Percentiles rank a stretch among this genome's conserved stretches.
These are phyloP conservation scores for Chytridiales sp. DNA, from an alignment of 371 early-diverging fungal genomes.

Conservation along the genomic window DNA sequence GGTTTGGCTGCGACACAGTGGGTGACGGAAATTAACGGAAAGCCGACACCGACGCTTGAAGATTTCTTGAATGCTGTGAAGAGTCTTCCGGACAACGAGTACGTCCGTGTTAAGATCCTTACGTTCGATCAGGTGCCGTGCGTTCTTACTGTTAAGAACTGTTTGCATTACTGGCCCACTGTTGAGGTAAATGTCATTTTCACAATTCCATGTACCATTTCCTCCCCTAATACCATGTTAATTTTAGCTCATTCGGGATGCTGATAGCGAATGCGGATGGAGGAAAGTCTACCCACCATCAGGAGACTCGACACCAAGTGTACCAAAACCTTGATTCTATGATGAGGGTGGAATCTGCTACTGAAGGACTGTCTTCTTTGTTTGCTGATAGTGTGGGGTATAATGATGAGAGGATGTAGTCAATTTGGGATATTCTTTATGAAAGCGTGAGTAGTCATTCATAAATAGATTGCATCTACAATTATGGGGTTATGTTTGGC, in stretches of 20 bases:
- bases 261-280: conserved; percentile 8
- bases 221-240: neutral
- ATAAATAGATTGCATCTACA: too few relatives aligned
- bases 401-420: too few relatives aligned
- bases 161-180: conserved; percentile 78
- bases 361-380: too few relatives aligned
- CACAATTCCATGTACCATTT: neutral
- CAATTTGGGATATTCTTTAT: too few relatives aligned
- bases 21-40: conserved; percentile 61
- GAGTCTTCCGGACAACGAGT: conserved; percentile 56
- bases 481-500: too few relatives aligned
- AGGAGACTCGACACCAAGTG: too few relatives aligned
- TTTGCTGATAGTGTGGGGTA: too few relatives aligned
- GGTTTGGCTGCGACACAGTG: conserved; percentile 78
- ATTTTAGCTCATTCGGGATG: neutral
- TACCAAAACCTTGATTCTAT: too few relatives aligned
- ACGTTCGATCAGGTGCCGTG: conserved; percentile 78
- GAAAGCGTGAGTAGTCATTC: too few relatives aligned
- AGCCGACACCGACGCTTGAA: conserved; percentile 66
- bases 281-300: too few relatives aligned
- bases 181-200: conserved; percentile 27
- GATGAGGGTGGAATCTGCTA: too few relatives aligned
- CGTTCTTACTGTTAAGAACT: conserved; percentile 76
- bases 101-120: conserved; percentile 80
- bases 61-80: conserved; percentile 71